A percentile compares a stretch with the other conserved stretches of the same genome.
These are phyloP conservation scores for Sicyos baderoa DNA, from an alignment of 306 rosid genomes.

Conservation along the genomic window DNA sequence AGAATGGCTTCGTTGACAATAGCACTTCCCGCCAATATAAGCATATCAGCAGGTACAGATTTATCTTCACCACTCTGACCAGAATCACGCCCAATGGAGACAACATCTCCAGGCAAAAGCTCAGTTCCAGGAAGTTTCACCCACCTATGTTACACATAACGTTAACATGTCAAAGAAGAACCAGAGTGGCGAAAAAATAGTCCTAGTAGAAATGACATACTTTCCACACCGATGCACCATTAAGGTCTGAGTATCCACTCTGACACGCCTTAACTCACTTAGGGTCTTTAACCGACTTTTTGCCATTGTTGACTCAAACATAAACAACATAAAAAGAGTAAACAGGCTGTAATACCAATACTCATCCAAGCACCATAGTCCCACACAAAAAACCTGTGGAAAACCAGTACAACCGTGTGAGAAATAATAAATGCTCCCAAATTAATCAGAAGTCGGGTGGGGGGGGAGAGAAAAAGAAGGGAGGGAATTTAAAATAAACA, in stretches of 20 bases:
- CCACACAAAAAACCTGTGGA: conserved; percentile 88
- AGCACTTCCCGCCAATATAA: conserved; percentile 88
- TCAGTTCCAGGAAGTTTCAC: conserved; percentile 78
- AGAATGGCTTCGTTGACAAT: conserved; percentile 97
- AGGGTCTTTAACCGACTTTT: conserved; percentile 90
- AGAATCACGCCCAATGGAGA: conserved; percentile 81
- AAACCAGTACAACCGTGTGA: conserved; percentile 19
- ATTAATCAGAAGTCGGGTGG: background rate
- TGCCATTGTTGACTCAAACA: conserved; percentile 99
- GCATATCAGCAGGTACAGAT: conserved; percentile 98
- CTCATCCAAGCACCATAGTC: conserved; percentile 99
- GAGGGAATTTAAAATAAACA: conserved; percentile 23
- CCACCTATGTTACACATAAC: conserved; percentile 54
- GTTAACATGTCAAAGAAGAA: conserved; percentile 4
- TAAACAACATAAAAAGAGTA: conserved; percentile 86
- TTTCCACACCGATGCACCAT: conserved; percentile 96
- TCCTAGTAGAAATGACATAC: conserved; percentile 42
- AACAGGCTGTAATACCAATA: conserved; percentile 99
- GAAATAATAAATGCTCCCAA: background rate
- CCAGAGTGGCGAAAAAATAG: conserved; percentile 9
- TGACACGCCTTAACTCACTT: conserved; percentile 91
- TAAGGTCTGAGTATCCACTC: conserved; percentile 83
- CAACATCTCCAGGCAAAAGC: conserved; percentile 96
- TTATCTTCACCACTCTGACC: conserved; percentile 86
- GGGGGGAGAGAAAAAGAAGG: background rate